Evolutionary conservation across 371 early-diverging fungal genomes (phyloP), one percentile per base, ranked within the genome.

Genomic region (Encephalitozoon intestinalis): DNA sequence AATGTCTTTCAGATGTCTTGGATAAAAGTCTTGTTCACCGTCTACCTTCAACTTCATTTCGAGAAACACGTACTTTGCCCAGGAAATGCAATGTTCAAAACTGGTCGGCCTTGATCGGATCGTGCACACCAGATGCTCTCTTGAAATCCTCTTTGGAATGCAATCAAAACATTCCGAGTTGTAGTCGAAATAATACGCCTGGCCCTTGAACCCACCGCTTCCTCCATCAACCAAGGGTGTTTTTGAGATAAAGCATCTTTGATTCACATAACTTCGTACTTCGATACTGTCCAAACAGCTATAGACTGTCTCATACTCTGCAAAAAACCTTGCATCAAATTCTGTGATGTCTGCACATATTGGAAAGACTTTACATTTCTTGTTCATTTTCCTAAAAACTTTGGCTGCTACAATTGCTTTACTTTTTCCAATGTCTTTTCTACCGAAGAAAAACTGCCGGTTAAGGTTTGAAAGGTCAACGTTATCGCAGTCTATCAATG

Each of bases 251-350:
- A 94, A 78, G 73, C 96, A 95, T 94, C 95, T 93, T 52, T 86
- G 85, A 84, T 96, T 97, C 23, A 99, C 95, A 84, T 94, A 91
- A 18, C 90, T 80, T 53, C 99, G 87, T 1, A 96, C 95, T 21
- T 92, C 94, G n/a, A 94, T 81, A 84, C 96, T 99, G 82, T 99
- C 99, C 41, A 97, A 85, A 9, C 97, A 97, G 82, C 95, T 96
- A 77, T 96, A 86, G 9, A 97, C 94, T n/a, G 96, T 77, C 65
- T 92, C 90, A 76, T 96, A 99, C 0, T 84, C 76, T 25, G 87
- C 85, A 82, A 95, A 96, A 92, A 94, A 99, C 30, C 87, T 87
- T 4, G 92, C 84, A 69, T 88, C 88, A 72, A 91, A 96, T 72
- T 89, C 84, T 2, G 87, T 63, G 49, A 68, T 58, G 3, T 91